Conservation (phyloP, 1,284 basidiomycete genomes). For the Ustilago bromivora region DNA sequence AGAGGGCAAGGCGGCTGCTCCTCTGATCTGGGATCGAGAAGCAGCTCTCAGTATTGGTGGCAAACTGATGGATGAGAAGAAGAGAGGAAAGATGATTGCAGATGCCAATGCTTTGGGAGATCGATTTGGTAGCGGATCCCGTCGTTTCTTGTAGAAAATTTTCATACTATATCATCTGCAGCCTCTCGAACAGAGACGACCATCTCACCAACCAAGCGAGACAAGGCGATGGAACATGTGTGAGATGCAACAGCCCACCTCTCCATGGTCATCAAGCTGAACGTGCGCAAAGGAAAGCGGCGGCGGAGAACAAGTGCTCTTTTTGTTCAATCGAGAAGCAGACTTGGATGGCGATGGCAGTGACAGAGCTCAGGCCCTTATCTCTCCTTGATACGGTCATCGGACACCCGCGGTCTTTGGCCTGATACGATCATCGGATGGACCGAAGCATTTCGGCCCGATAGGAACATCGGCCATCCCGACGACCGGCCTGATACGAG, state of each 20-base stretch:
- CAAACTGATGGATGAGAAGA: constrained; percentile 53
- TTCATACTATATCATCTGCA: not conserved
- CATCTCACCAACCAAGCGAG: not conserved
- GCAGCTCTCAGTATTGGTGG: constrained; percentile 47
- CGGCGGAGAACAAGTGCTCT: not conserved
- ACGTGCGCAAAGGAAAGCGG: not conserved
- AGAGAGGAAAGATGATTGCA: constrained; percentile 33
- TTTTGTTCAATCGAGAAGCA: too few relatives aligned
- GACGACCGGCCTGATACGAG: too few relatives aligned
- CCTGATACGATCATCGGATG: too few relatives aligned
- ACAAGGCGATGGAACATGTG: not conserved
- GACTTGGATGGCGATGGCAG: too few relatives aligned
- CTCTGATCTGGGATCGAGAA: constrained; percentile 57
- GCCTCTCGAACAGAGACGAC: not conserved
- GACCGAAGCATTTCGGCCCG: too few relatives aligned
- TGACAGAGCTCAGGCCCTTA: too few relatives aligned
- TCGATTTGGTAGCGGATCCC: constrained; percentile 48
- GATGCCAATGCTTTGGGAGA: constrained; percentile 46
- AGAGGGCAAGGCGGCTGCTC: constrained; percentile 34
- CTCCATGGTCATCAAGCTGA: not conserved
- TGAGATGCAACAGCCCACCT: not conserved
- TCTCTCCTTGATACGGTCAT: too few relatives aligned
- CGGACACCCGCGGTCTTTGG: too few relatives aligned
- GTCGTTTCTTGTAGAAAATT: constrained; percentile 31
- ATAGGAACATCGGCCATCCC: too few relatives aligned